Evolutionary conservation across 805 yeast species (phyloP), one percentile per base, ranked within the genome.

Genomic region (Pichia manshurica): DNA sequence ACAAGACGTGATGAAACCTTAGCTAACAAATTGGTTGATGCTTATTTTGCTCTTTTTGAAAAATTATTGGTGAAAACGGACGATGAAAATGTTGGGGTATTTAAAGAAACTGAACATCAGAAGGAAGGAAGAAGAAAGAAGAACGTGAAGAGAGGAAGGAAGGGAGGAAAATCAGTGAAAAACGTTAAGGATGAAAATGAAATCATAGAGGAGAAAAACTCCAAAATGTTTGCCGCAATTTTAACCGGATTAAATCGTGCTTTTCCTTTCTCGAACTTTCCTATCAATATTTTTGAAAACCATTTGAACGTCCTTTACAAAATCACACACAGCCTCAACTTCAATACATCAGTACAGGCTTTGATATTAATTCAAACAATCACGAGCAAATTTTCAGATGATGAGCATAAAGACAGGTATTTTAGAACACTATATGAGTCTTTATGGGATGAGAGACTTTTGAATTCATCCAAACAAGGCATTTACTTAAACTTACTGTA

Each of bases 221-320:
- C 95, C 39, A 87, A 86, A 59, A 68, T 91, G 56, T 87, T 91
- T 57, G 82, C 96, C 25, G 96, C 96, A 15, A 75, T 93, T 48
- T 76, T 93, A 55, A 88, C 99, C 1, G 99, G 99, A 56, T 77
- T 93, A 49, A 93, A 93, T 64, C 85, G 99, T 68, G 90, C 98
- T 0, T 91, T 87, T 74, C 98, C 98, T 47, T 93, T 87, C 63
- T 81, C 96, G 2, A 75, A 80, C 53, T 71, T 93, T 46, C 82
- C 88, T 16, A 75, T 80, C 34, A 81, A 83, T 25, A 77, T 78
- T 6, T 87, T 83, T 60, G 78, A 80, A 54, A 72, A 77, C 51
- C 97, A 93, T 67, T 71, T 91, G 60, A 84, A 87, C 60, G 83
- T 95, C 0, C 70, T 93, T 48, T 93, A 84, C 74, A 80, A 79